These are phyloP conservation scores for Prunus mira DNA, from an alignment of 306 rosid genomes.

Conservation along the genomic window DNA sequence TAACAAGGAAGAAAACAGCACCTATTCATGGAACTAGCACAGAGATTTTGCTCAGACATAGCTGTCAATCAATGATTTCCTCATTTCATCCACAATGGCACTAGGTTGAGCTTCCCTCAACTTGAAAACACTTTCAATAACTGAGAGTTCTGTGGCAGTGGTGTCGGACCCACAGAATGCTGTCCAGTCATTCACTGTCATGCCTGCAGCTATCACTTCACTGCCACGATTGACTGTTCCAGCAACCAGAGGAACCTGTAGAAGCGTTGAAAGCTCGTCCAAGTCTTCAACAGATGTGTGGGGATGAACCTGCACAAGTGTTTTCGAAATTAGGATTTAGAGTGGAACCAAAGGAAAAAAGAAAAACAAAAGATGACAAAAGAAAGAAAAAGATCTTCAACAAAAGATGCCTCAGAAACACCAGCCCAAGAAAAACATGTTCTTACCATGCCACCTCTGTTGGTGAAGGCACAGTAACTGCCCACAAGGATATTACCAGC, in stretches of 20 bases:
- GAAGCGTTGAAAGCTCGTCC: conserved; percentile 92
- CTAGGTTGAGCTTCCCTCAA: conserved; percentile 82
- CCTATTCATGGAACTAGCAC: background rate
- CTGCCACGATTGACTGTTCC: conserved; percentile 92
- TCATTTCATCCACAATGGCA: conserved; percentile 82
- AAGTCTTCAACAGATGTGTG: conserved; percentile 88
- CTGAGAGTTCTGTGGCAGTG: conserved; percentile 89
- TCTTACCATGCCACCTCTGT: conserved; percentile 88
- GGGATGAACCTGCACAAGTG: conserved; percentile 75
- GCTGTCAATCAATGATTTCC: conserved; percentile 80
- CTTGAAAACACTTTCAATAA: conserved; percentile 86
- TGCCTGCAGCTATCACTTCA: conserved; percentile 83
- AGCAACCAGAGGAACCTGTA: conserved; percentile 91
- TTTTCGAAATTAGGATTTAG: background rate
- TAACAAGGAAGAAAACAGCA: background rate
- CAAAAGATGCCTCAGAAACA: background rate
- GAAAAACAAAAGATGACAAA: background rate
- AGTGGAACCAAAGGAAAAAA: background rate
- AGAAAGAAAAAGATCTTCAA: background rate
- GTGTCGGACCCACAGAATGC: conserved; percentile 95
- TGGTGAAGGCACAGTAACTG: conserved; percentile 80
- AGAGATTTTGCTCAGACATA: conserved; percentile 41
- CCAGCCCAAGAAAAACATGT: background rate
- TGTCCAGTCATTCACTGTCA: conserved; percentile 90
- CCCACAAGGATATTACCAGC: conserved; percentile 94